Evolutionary conservation across 2,329 filamentous ascomycete genomes (phyloP).

Genomic region (Neopestalotiopsis sp.): DNA sequence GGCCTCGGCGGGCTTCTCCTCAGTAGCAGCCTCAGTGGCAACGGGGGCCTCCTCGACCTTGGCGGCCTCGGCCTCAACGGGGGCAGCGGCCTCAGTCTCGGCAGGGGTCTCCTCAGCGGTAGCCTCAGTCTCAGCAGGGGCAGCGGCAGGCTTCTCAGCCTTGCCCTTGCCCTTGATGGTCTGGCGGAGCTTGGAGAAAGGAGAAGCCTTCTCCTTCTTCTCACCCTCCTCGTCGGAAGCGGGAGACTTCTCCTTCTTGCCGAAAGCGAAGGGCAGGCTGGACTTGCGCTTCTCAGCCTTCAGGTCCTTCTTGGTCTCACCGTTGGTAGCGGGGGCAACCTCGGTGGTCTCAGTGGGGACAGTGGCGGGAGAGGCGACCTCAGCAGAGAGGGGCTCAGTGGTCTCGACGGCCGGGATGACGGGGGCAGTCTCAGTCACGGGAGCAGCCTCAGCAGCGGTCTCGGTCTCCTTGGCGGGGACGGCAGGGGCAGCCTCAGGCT

Average conservation of each 20-base stretch:
- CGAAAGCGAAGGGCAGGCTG: conserved; percentile 74
- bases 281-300: conserved; percentile 84
- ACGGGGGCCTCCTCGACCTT: conserved; percentile 17
- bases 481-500: conserved; percentile 49
- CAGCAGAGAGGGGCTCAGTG: conserved; percentile 59
- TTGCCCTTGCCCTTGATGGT: conserved; percentile 40
- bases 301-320: conserved; percentile 64
- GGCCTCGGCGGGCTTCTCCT: conserved; percentile 30
- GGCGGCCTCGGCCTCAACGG: conserved; percentile 28
- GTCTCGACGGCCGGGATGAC: conserved; percentile 65
- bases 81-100: conserved; percentile 29
- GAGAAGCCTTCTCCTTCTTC: conserved; percentile 54
- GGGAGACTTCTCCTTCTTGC: conserved; percentile 74
- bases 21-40: conserved; percentile 23
- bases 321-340: conserved; percentile 48
- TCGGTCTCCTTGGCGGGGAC: conserved; percentile 49
- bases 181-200: conserved; percentile 62
- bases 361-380: conserved; percentile 54
- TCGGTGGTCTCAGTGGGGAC: conserved; percentile 54
- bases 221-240: conserved; percentile 66
- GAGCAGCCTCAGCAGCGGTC: conserved; percentile 33
- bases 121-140: conserved; percentile 24
- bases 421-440: conserved; percentile 57
- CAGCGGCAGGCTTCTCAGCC: conserved; percentile 29
- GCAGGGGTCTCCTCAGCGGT: conserved; percentile 24